A percentile compares a stretch with the other conserved stretches of the same genome.
These are phyloP conservation scores for Phaeosphaeria sp. DNA, from an alignment of 2,329 filamentous ascomycete species.

Conservation along the genomic window DNA sequence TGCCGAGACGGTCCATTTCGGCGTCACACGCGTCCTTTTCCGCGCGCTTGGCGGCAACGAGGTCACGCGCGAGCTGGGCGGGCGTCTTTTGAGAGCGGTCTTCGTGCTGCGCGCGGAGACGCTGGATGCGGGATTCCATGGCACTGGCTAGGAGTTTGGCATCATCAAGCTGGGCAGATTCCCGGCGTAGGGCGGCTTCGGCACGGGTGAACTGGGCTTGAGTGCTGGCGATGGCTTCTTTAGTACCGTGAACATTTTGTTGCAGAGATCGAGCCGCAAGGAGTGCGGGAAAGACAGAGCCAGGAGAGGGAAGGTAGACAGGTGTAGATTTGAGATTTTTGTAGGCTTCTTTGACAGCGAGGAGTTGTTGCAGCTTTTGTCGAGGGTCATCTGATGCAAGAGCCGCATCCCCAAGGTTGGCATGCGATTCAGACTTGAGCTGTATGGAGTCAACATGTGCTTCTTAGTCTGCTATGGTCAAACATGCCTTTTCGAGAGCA, in stretches of 20 bases:
- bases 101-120: constrained; percentile 64
- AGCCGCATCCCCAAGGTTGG: constrained; percentile 32
- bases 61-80: constrained; percentile 67
- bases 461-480: constrained; percentile 1
- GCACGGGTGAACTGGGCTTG: constrained; percentile 49
- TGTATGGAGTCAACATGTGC: constrained; percentile 41
- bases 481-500: constrained; percentile 57
- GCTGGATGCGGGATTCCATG: constrained; percentile 64
- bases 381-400: constrained; percentile 43
- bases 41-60: constrained; percentile 65
- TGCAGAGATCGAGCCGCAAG: constrained; percentile 73
- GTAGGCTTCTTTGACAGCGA: constrained; percentile 68
- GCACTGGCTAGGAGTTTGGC: constrained; percentile 54
- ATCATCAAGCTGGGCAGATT: constrained; percentile 57
- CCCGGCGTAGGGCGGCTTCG: constrained; percentile 50
- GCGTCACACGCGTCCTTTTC: constrained; percentile 67
- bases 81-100: constrained; percentile 65
- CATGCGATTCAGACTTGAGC: constrained; percentile 47
- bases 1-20: constrained; percentile 67
- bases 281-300: constrained; percentile 73
- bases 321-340: constrained; percentile 66
- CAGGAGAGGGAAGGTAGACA: constrained; percentile 69
- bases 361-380: constrained; percentile 53
- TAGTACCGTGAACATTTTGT: constrained; percentile 69
- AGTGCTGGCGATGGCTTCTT: constrained; percentile 60